These are phyloP conservation scores for Fusarium luffae DNA, from an alignment of 2,329 filamentous ascomycete genomes.

Conservation along the genomic window DNA sequence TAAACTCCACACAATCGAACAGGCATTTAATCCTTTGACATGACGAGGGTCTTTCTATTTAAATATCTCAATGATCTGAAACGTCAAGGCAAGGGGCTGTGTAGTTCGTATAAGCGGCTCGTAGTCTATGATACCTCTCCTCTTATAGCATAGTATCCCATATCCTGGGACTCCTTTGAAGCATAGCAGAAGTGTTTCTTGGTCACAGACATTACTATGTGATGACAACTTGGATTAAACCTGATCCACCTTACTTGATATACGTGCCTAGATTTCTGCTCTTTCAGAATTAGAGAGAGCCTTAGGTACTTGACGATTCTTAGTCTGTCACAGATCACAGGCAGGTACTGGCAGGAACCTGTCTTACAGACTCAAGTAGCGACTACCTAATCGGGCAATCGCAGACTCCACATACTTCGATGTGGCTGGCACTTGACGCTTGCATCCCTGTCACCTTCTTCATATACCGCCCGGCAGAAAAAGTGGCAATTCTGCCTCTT, in stretches of 20 bases:
- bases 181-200: not conserved
- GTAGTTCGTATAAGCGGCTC: too few species aligned
- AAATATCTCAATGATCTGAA: not conserved
- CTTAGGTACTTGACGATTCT: not conserved
- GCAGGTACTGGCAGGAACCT: not conserved
- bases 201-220: not conserved
- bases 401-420: constrained; percentile 6
- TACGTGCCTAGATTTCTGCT: not conserved
- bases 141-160: not conserved
- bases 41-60: not conserved
- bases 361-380: constrained; percentile 13
- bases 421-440: not conserved
- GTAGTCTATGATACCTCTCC: too few species aligned
- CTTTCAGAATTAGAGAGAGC: not conserved
- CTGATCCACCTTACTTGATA: not conserved
- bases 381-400: constrained; percentile 40
- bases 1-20: constrained; percentile 23
- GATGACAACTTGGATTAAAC: not conserved
- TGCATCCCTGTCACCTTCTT: not conserved
- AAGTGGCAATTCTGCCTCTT: constrained; percentile 29
- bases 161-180: not conserved
- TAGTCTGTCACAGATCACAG: not conserved
- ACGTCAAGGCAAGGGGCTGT: not conserved
- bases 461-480: constrained; percentile 51
- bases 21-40: not conserved